A percentile compares a stretch with the other conserved stretches of the same genome.
phyloP scores from a whole-genome alignment of 495 filamentous ascomycete genomes.

The Hypoxylon fragiforme region DNA sequence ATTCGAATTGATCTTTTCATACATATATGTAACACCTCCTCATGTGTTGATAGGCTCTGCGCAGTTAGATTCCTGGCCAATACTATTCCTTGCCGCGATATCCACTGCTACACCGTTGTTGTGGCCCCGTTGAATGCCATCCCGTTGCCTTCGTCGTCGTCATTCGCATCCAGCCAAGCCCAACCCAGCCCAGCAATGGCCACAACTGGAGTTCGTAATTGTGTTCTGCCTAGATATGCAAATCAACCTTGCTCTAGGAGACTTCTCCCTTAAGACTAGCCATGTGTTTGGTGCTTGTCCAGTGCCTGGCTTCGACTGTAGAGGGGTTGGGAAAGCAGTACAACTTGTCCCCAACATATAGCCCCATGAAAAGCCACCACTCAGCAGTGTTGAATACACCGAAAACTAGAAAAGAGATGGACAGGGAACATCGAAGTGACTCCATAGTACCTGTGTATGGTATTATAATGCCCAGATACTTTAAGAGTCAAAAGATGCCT shows the following conservation, averaged over 20 bases:
- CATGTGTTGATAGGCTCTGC: neutral
- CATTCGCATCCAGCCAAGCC: conserved; percentile 3
- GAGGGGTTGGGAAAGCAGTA: neutral
- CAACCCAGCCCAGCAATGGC: conserved; percentile 12
- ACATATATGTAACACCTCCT: neutral
- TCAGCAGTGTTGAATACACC: neutral
- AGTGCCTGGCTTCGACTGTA: neutral
- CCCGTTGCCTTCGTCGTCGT: conserved; percentile 3
- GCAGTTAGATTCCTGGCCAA: conserved; percentile 4
- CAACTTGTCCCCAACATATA: neutral
- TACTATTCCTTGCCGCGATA: conserved; percentile 27
- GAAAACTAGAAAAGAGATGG: neutral
- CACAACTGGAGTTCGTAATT: conserved; percentile 12
- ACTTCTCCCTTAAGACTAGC: neutral
- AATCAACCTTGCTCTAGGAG: neutral
- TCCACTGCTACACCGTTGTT: conserved; percentile 11
- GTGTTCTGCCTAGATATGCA: conserved; percentile 10
- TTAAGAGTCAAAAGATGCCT: no score
- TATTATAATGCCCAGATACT: no score
- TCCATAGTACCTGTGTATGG: neutral
- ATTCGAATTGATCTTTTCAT: neutral
- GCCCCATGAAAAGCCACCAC: neutral
- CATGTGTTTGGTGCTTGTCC: neutral
- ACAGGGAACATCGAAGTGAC: neutral
- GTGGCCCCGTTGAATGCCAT: conserved; percentile 6